A percentile compares a stretch with the other conserved stretches of the same genome.
These are phyloP conservation scores for Cutaneotrichosporon mucoides DNA, from an alignment of 1,284 basidiomycete species.

Conservation along the genomic window DNA sequence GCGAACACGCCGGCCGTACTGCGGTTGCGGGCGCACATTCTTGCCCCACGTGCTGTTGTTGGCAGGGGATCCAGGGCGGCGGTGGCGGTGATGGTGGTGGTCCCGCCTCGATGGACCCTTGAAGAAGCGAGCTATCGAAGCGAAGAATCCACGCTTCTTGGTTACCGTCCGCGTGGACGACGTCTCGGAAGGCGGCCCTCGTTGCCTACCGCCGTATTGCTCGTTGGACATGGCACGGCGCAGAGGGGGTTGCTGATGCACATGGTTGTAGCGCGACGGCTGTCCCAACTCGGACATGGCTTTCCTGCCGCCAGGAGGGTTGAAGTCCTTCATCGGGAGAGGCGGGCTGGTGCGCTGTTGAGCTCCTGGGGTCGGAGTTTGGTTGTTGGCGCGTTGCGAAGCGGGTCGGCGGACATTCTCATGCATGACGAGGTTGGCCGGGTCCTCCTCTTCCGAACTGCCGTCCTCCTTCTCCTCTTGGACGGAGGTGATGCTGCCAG, in stretches of 20 bases:
- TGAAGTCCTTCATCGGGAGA: neutral
- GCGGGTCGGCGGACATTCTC: slow-evolving; percentile 24
- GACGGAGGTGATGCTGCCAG: slow-evolving; percentile 39
- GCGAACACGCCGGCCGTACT: slow-evolving; percentile 21
- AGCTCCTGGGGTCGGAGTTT: neutral
- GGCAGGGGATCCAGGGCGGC: neutral
- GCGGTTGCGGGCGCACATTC: neutral
- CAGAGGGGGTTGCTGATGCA: slow-evolving; percentile 11
- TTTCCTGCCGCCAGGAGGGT: slow-evolving; percentile 21
- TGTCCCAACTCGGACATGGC: slow-evolving; percentile 41
- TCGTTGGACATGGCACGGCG: slow-evolving; percentile 43
- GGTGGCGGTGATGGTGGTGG: slow-evolving; percentile 13
- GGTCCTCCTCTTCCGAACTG: slow-evolving; percentile 38
- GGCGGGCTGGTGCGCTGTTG: neutral
- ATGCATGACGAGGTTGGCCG: slow-evolving; percentile 40
- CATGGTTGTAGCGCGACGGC: slow-evolving; percentile 7
- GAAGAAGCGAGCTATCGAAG: slow-evolving; percentile 43
- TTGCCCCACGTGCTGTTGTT: neutral
- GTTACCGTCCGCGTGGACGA: slow-evolving; percentile 30
- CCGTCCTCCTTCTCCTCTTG: slow-evolving; percentile 46
- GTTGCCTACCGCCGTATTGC: neutral
- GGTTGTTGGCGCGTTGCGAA: neutral
- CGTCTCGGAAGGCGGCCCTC: slow-evolving; percentile 29
- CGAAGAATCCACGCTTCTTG: slow-evolving; percentile 45
- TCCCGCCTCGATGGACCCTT: slow-evolving; percentile 16